Evolutionary conservation across 768 basidiomycete genomes (phyloP).

Genomic region (Mycena olivaceomarginata): DNA sequence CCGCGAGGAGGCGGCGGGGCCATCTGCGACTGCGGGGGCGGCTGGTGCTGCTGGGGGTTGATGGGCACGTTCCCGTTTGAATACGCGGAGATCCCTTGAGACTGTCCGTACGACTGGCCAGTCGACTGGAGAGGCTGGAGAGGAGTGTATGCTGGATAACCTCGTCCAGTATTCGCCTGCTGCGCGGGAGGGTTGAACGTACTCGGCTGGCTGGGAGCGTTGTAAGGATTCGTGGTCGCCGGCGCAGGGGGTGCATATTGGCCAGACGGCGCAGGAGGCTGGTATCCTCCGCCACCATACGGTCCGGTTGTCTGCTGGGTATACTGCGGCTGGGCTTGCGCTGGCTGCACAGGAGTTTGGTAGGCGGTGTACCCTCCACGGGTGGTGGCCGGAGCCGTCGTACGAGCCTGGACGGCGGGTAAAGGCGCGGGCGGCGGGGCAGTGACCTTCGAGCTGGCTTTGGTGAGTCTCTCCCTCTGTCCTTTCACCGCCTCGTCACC

Average conservation of each 20-base stretch:
- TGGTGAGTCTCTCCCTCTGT: slow-evolving; percentile 61
- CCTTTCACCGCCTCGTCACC: slow-evolving; percentile 61
- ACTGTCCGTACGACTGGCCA: slow-evolving; percentile 38
- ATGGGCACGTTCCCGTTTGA: slow-evolving; percentile 35
- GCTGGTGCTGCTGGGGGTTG: slow-evolving; percentile 38
- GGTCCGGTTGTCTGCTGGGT: slow-evolving; percentile 15
- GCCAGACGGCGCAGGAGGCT: slow-evolving; percentile 47
- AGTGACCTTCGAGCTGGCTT: slow-evolving; percentile 51
- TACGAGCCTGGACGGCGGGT: slow-evolving; percentile 31
- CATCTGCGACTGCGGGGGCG: slow-evolving; percentile 57
- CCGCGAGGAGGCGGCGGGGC: slow-evolving; percentile 67
- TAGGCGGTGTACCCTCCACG: slow-evolving; percentile 23
- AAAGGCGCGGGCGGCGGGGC: slow-evolving; percentile 31
- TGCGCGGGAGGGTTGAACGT: slow-evolving; percentile 22
- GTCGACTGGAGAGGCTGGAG: slow-evolving; percentile 42
- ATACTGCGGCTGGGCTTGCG: slow-evolving; percentile 38
- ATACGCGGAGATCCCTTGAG: slow-evolving; percentile 24
- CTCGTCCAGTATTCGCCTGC: slow-evolving; percentile 22
- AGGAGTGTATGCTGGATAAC: slow-evolving; percentile 34
- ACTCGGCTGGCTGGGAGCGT: slow-evolving; percentile 5
- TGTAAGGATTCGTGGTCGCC: slow-evolving; percentile 10
- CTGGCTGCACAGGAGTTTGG: slow-evolving; percentile 33
- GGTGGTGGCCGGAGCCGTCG: slow-evolving; percentile 27
- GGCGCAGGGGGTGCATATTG: slow-evolving; percentile 57
- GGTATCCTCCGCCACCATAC: slow-evolving; percentile 37